Evolutionary conservation across 2,329 filamentous ascomycete genomes (phyloP).

Genomic region (Fusarium mundagurra): DNA sequence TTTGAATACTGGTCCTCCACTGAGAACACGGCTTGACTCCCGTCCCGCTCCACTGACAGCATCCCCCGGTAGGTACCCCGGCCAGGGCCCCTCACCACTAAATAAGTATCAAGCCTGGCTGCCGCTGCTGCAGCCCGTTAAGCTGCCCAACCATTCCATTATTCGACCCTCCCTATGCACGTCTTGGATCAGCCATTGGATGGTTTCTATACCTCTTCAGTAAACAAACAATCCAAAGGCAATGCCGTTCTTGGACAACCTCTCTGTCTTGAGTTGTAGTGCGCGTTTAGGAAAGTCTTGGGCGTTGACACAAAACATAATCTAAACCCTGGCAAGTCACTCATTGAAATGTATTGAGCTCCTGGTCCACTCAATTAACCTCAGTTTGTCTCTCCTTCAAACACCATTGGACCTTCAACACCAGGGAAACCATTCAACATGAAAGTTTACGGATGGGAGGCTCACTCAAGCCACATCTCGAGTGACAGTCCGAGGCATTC

Average conservation of each 20-base stretch:
- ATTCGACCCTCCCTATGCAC: conserved; percentile 12
- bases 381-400: conserved; percentile 30
- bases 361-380: conserved; percentile 16
- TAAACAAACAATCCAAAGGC: conserved; percentile 1
- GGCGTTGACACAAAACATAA: conserved; percentile 8
- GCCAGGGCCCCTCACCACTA: conserved; percentile 22
- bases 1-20: conserved; percentile 29
- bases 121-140: conserved; percentile 24
- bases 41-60: conserved; percentile 38
- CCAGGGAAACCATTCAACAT: not conserved
- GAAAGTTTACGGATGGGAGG: not conserved
- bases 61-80: conserved; percentile 16
- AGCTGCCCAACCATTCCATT: conserved; percentile 19
- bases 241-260: not conserved
- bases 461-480: not conserved
- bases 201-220: not conserved
- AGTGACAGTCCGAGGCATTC: conserved; percentile 7
- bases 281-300: conserved; percentile 15
- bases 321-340: not conserved
- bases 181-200: conserved; percentile 8
- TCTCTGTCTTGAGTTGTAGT: not conserved
- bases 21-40: conserved; percentile 28
- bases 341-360: conserved; percentile 25
- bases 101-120: conserved; percentile 11
- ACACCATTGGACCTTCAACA: conserved; percentile 10